Evolutionary conservation across 345 rosid species (phyloP).

Genomic region (Moricandia arvensis): DNA sequence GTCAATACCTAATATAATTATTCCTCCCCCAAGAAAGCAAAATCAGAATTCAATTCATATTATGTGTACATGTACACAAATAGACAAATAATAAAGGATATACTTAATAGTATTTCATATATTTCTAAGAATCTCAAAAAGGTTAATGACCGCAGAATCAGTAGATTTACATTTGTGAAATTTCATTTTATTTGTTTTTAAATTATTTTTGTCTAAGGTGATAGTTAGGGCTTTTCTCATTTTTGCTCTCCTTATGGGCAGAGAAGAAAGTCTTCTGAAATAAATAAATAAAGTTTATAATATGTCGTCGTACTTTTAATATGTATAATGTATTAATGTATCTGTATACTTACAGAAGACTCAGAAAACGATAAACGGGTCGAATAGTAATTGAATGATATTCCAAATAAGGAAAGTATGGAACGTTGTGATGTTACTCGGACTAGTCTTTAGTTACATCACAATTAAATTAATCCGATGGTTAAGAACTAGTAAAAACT

Average conservation of each 20-base stretch:
- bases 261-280: not conserved
- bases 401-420: constrained; percentile 48
- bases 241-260: constrained; percentile 26
- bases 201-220: constrained; percentile 10
- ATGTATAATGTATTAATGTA: not conserved
- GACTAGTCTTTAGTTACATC: constrained; percentile 35
- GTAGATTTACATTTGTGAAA: constrained; percentile 42
- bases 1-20: constrained; percentile 27
- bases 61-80: not conserved
- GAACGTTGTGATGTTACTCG: constrained; percentile 36
- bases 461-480: constrained; percentile 29
- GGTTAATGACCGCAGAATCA: constrained; percentile 6
- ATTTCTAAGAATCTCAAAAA: not conserved
- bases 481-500: constrained; percentile 16
- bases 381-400: constrained; percentile 14
- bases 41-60: not conserved
- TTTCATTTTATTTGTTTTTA: not conserved
- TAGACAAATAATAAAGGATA: constrained; percentile 8
- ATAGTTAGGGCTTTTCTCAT: constrained; percentile 26
- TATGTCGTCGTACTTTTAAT: constrained; percentile 23
- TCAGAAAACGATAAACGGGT: not conserved
- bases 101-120: not conserved
- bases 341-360: not conserved
- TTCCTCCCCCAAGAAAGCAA: not conserved
- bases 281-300: not conserved